Evolutionary conservation across 495 filamentous ascomycete genomes (phyloP).

Genomic region (Lasiosphaeriaceae sp.): DNA sequence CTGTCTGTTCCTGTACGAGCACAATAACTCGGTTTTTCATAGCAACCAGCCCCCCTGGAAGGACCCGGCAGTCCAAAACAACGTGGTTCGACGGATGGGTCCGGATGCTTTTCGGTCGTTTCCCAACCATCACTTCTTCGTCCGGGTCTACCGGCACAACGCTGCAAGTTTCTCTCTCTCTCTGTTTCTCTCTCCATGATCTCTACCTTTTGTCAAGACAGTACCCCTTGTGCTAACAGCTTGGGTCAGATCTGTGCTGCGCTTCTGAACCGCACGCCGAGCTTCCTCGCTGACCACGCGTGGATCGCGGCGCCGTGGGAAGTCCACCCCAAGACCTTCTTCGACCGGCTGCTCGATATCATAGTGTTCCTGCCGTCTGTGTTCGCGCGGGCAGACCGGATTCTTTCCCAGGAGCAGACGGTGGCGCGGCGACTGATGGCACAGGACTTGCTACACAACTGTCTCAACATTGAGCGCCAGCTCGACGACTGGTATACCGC

Average conservation of each 20-base stretch:
- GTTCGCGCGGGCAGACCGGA: slow-evolving; percentile 32
- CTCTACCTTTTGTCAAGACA: neutral
- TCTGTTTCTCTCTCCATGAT: neutral
- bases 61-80: slow-evolving; percentile 19
- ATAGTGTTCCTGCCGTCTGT: slow-evolving; percentile 35
- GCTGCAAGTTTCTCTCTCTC: slow-evolving; percentile 26
- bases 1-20: slow-evolving; percentile 44
- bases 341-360: slow-evolving; percentile 43
- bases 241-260: slow-evolving; percentile 36
- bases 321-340: slow-evolving; percentile 36
- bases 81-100: slow-evolving; percentile 34
- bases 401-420: slow-evolving; percentile 25
- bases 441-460: slow-evolving; percentile 38
- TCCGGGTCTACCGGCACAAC: slow-evolving; percentile 40
- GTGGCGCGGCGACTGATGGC: slow-evolving; percentile 32
- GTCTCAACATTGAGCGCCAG: slow-evolving; percentile 35
- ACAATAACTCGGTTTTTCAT: slow-evolving; percentile 30
- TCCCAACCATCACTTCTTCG: slow-evolving; percentile 48
- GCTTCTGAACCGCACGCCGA: slow-evolving; percentile 40
- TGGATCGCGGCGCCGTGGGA: slow-evolving; percentile 44
- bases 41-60: slow-evolving; percentile 28
- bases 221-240: neutral
- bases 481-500: slow-evolving; percentile 37
- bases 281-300: slow-evolving; percentile 38
- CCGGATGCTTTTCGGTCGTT: slow-evolving; percentile 38